These are phyloP conservation scores for Fragilaria radians DNA, from an alignment of 108 stramenopile species.

Conservation along the genomic window DNA sequence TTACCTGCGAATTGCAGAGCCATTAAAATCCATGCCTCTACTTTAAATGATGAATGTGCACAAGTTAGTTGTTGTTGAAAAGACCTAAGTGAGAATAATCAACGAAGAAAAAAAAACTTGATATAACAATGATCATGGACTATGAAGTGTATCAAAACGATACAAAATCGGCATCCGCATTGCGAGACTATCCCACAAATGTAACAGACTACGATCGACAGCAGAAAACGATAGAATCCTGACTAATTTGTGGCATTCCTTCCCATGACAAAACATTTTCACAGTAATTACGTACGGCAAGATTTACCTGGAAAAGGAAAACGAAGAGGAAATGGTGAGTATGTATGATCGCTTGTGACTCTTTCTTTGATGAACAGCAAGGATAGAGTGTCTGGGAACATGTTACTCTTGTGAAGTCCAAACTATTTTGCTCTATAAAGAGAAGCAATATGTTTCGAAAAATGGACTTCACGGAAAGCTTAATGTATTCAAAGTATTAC, in stretches of 20 bases:
- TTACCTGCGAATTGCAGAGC: not conserved
- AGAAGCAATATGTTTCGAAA: not conserved
- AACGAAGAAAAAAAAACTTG: not conserved
- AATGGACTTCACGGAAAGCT: not conserved
- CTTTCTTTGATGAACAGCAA: slow-evolving; percentile 11
- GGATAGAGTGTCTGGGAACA: slow-evolving; percentile 35
- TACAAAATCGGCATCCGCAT: not conserved
- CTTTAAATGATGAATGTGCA: not conserved
- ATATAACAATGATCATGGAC: not conserved
- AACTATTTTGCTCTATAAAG: too few relatives aligned
- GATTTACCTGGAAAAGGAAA: not conserved
- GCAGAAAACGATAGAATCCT: slow-evolving; percentile 21
- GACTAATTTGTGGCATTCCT: slow-evolving; percentile 27
- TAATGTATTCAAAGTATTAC: not conserved
- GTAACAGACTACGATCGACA: slow-evolving; percentile 30
- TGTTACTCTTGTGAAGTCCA: slow-evolving; percentile 14
- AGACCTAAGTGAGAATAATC: not conserved
- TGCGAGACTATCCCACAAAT: slow-evolving; percentile 41
- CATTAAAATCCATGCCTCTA: not conserved
- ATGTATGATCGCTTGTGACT: slow-evolving; percentile 35
- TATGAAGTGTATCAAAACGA: not conserved
- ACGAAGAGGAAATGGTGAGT: not conserved
- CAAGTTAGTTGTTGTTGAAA: not conserved
- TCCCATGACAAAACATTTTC: not conserved
- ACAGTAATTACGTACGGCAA: not conserved